Conservation (phyloP, 192 early-diverging fungal species). For the Phlyctochytrium arcticum region DNA sequence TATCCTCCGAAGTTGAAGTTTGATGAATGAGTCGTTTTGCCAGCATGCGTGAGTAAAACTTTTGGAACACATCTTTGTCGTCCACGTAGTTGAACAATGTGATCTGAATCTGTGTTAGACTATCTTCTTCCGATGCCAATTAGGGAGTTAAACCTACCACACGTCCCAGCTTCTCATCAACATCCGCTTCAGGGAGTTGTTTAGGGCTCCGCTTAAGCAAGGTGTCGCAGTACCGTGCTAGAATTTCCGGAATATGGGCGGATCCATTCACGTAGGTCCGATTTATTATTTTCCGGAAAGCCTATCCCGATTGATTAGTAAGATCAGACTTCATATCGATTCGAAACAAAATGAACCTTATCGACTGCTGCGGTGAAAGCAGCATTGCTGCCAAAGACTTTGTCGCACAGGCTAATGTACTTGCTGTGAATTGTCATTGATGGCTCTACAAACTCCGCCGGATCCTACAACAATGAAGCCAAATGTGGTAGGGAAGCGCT, state of each 20-base stretch:
- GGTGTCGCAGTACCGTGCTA: slow-evolving; percentile 76
- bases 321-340: too few species aligned
- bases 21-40: slow-evolving; percentile 78
- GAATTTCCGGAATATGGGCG: too few species aligned
- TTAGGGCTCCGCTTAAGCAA: slow-evolving; percentile 64
- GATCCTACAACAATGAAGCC: slow-evolving; percentile 52
- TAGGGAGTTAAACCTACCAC: slow-evolving; percentile 58
- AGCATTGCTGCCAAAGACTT: slow-evolving; percentile 63
- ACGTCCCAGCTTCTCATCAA: slow-evolving; percentile 61
- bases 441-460: slow-evolving; percentile 63
- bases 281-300: too few species aligned
- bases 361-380: slow-evolving; percentile 74
- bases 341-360: too few species aligned
- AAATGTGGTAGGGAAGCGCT: not conserved
- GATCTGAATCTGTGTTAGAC: too few species aligned
- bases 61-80: slow-evolving; percentile 90
- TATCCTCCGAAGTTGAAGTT: slow-evolving; percentile 68
- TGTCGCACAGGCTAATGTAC: slow-evolving; percentile 53
- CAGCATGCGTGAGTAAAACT: slow-evolving; percentile 78
- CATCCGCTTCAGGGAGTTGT: slow-evolving; percentile 49
- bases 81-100: slow-evolving; percentile 82
- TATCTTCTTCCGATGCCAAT: too few species aligned
- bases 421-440: slow-evolving; percentile 62
- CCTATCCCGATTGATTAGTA: too few species aligned
- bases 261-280: too few species aligned